Evolutionary conservation across 208 protist species (phyloP), one percentile per base, ranked within the genome.

Genomic region (Perkinsela sp.): DNA sequence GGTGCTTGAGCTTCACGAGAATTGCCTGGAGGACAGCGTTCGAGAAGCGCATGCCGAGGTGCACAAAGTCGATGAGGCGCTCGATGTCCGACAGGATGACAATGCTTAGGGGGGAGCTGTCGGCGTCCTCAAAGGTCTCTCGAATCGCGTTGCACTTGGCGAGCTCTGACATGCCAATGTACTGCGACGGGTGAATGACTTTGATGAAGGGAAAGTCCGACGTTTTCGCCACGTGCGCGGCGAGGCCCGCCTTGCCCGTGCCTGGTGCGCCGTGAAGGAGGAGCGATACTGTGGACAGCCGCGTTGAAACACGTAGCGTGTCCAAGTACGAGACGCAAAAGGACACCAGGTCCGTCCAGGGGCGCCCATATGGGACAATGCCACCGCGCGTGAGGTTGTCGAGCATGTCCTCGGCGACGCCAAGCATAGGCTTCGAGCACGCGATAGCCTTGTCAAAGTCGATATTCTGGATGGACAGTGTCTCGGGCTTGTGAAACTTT

Each of bases 31-130:
- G 83, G 31, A 99, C 83, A 6, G 80, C 71, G 75, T 98, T 98
- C 31, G 94, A 97, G 85, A 98, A 99, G 32, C 94, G 85, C 29
- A 93, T 92, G 2, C 96, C 96, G 67, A 98, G 88, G 40, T 85
- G 81, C 13, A 93, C 94, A 73, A 96, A 98, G 48, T 97, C 90
- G 71, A 94, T 89, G 29, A 94, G 77, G 22, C 87, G 83, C 83
- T 98, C 96, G 67, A 99, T 72, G 71, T 97, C 89, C 72, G 99
- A 96, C 28, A 99, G 77, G 30, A 99, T 89, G 67, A 99, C 92
- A 57, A 95, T 85, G 71, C 82, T 92, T 0, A 85, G 57, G 22
- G 89, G 78, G 15, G 95, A 98, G 79, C 95, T 95, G 82, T 97
- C 96, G 31, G 96, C 93, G 77, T 99, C 95, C 70, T 97, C 92